phyloP scores from a whole-genome alignment of 371 early-diverging fungal species.

The Funneliformis caledonium region DNA sequence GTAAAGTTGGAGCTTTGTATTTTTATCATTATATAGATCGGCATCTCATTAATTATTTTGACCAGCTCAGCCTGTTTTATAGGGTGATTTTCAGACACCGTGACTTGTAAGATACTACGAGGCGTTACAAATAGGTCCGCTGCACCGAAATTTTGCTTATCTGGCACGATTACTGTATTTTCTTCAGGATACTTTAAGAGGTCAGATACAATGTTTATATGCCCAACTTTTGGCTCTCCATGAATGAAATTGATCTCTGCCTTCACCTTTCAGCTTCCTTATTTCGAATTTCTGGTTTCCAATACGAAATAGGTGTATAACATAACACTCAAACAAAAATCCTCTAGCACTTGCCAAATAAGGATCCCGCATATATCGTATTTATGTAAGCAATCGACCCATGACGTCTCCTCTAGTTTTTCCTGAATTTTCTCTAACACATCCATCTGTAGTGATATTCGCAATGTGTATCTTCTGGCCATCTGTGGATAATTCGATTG shows the following conservation, averaged over 20 bases:
- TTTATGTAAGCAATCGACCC: neutral
- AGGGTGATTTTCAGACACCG: neutral
- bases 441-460: neutral
- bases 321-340: neutral
- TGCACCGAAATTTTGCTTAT: neutral
- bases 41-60: neutral
- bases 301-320: neutral
- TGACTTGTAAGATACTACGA: neutral
- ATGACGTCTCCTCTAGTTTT: neutral
- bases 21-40: neutral
- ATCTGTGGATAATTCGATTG: neutral
- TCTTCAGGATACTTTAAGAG: neutral
- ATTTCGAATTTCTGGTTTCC: neutral
- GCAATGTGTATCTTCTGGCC: neutral
- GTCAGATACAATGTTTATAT: neutral
- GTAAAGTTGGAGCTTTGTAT: no score
- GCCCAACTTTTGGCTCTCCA: no score
- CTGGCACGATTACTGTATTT: neutral
- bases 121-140: neutral
- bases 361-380: neutral
- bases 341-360: neutral
- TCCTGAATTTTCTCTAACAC: neutral
- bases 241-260: neutral
- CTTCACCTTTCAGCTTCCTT: neutral
- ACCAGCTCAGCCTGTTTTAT: neutral